Evolutionary conservation across 2,329 filamentous ascomycete species (phyloP).

Genomic region (Paraphaeosphaeria sporulosa): DNA sequence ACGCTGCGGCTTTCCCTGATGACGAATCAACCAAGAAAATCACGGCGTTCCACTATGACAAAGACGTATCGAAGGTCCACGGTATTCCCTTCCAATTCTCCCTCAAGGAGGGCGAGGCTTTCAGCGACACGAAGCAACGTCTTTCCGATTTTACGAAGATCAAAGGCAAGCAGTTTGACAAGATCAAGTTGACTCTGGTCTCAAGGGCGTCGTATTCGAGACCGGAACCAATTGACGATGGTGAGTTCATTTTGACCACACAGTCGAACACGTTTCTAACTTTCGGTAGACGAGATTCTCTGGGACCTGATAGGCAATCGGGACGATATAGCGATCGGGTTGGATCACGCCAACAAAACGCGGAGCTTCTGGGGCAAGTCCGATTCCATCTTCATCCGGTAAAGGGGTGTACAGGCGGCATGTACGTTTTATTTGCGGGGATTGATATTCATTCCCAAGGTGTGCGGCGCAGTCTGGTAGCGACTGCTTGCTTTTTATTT

Average conservation of each 20-base stretch:
- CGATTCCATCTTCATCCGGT: slow-evolving; percentile 70
- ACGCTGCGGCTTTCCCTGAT: slow-evolving; percentile 81
- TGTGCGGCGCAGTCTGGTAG: slow-evolving; percentile 13
- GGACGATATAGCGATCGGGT: slow-evolving; percentile 55
- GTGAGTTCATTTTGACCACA: slow-evolving; percentile 62
- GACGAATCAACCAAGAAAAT: slow-evolving; percentile 73
- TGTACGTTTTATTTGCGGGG: slow-evolving; percentile 35
- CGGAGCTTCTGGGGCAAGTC: slow-evolving; percentile 66
- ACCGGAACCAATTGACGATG: slow-evolving; percentile 84
- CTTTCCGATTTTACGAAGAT: slow-evolving; percentile 90
- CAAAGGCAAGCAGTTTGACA: slow-evolving; percentile 98
- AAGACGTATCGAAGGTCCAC: slow-evolving; percentile 82
- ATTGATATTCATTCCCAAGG: slow-evolving; percentile 8
- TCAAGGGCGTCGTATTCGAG: slow-evolving; percentile 74
- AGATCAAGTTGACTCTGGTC: slow-evolving; percentile 90
- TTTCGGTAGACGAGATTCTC: slow-evolving; percentile 53
- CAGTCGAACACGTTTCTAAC: slow-evolving; percentile 16
- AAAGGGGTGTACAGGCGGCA: slow-evolving; percentile 24
- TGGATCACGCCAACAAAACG: slow-evolving; percentile 70
- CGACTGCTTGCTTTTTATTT: slow-evolving; percentile 14
- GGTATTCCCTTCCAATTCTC: slow-evolving; percentile 92
- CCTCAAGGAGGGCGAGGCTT: slow-evolving; percentile 81
- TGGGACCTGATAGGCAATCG: slow-evolving; percentile 51
- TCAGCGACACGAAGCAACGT: slow-evolving; percentile 93
- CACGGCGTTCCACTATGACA: slow-evolving; percentile 90